Evolutionary conservation across 768 basidiomycete genomes (phyloP).

Genomic region (Cystobasidium ongulense): DNA sequence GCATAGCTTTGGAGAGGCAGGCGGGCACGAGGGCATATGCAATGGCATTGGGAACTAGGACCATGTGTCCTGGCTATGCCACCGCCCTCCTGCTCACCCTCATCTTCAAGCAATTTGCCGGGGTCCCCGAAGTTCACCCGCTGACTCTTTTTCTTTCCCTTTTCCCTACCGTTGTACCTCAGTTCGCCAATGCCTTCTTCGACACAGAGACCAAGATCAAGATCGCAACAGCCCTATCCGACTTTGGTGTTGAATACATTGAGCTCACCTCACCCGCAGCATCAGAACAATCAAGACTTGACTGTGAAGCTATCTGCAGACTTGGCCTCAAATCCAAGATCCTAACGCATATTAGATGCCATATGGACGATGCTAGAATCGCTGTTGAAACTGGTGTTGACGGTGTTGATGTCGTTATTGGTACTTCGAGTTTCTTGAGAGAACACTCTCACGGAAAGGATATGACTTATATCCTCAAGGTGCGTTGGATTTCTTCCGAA

Average conservation of each 20-base stretch:
- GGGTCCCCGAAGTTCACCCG: too few species aligned
- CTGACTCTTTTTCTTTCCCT: conserved; percentile 27
- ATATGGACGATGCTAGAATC: conserved; percentile 98
- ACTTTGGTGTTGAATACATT: conserved; percentile 98
- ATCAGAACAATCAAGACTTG: conserved; percentile 82
- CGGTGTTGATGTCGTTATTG: conserved; percentile 98
- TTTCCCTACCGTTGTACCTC: conserved; percentile 5
- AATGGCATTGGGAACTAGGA: too few species aligned
- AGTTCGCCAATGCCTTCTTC: conserved; percentile 99
- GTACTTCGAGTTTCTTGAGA: conserved; percentile 95
- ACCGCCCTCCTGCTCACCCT: background rate
- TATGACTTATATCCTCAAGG: conserved; percentile 97
- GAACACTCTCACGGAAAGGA: conserved; percentile 99
- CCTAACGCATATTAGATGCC: conserved; percentile 96
- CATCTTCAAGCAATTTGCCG: too few species aligned
- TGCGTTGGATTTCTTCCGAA: conserved; percentile 30
- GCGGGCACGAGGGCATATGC: too few species aligned
- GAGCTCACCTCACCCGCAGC: conserved; percentile 97
- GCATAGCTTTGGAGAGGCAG: too few species aligned
- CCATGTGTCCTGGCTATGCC: too few species aligned
- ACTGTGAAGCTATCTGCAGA: conserved; percentile 98
- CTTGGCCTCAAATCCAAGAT: conserved; percentile 93
- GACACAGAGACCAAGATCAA: conserved; percentile 99
- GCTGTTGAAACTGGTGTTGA: conserved; percentile 98
- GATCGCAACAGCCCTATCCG: conserved; percentile 94